Evolutionary conservation across 148 eudicot genomes (phyloP).

Genomic region (Linanthus parryae): DNA sequence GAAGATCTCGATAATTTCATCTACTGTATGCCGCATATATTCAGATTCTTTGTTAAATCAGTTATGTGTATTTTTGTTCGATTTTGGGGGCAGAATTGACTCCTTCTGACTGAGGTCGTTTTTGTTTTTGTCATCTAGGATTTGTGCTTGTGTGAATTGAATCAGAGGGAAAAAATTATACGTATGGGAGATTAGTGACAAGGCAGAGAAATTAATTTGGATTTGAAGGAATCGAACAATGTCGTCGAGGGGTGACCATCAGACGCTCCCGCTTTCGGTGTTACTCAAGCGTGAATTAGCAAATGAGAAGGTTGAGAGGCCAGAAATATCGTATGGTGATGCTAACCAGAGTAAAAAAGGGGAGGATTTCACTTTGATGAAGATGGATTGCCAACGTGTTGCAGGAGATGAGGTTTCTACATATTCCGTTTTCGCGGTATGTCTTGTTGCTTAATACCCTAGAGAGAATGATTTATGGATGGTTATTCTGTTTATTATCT

Average conservation of each 20-base stretch:
- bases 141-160: constrained; percentile 18
- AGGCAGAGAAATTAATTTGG: neutral
- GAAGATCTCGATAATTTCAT: neutral
- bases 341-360: constrained; percentile 89
- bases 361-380: constrained; percentile 76
- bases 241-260: constrained; percentile 88
- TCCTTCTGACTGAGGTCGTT: neutral
- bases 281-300: constrained; percentile 76
- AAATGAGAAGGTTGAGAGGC: constrained; percentile 80
- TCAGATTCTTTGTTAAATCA: neutral
- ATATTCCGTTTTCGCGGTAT: constrained; percentile 86
- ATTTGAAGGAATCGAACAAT: constrained; percentile 27
- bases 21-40: too few species aligned
- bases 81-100: neutral
- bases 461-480: too few species aligned
- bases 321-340: constrained; percentile 67
- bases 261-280: constrained; percentile 77
- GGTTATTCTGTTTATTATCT: too few species aligned
- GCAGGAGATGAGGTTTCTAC: constrained; percentile 86
- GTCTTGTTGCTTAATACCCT: neutral
- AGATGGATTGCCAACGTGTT: constrained; percentile 80
- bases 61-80: neutral
- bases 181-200: constrained; percentile 6
- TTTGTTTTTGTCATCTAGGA: constrained; percentile 5
- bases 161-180: constrained; percentile 1